Percentiles rank a stretch among this genome's conserved stretches.
These are phyloP conservation scores for Naematelia aurantialba DNA, from an alignment of 768 basidiomycete genomes.

Conservation along the genomic window DNA sequence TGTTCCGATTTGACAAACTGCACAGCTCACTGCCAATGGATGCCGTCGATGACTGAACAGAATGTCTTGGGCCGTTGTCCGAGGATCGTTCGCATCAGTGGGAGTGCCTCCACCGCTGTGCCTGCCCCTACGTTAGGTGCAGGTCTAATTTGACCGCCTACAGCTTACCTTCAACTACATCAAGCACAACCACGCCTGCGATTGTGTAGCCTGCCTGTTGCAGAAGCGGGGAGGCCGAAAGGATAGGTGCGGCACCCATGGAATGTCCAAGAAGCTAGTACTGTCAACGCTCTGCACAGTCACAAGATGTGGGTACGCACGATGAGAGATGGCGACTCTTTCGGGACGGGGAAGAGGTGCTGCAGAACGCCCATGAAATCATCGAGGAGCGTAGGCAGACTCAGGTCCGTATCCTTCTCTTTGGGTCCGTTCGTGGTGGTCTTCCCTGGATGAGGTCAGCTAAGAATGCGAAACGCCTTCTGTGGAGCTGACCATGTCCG, in stretches of 20 bases:
- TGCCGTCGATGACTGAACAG: constrained; percentile 72
- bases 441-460: constrained; percentile 58
- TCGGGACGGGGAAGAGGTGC: constrained; percentile 65
- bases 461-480: neutral
- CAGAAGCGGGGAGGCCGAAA: constrained; percentile 65
- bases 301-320: constrained; percentile 53
- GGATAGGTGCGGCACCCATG: constrained; percentile 90
- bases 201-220: constrained; percentile 67
- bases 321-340: constrained; percentile 65
- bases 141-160: neutral
- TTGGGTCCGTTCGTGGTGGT: constrained; percentile 55
- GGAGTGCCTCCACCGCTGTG: constrained; percentile 86
- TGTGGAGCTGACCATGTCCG: constrained; percentile 70
- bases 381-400: constrained; percentile 64
- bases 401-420: constrained; percentile 56
- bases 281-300: neutral
- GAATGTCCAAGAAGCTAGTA: constrained; percentile 79
- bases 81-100: constrained; percentile 84
- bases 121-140: constrained; percentile 55
- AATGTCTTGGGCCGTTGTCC: constrained; percentile 83
- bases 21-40: constrained; percentile 87
- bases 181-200: constrained; percentile 73
- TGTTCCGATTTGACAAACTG: neutral
- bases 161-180: constrained; percentile 69
- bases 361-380: constrained; percentile 72